Evolutionary conservation across 2,329 filamentous ascomycete species (phyloP).

Genomic region (Exophiala oligosperma): DNA sequence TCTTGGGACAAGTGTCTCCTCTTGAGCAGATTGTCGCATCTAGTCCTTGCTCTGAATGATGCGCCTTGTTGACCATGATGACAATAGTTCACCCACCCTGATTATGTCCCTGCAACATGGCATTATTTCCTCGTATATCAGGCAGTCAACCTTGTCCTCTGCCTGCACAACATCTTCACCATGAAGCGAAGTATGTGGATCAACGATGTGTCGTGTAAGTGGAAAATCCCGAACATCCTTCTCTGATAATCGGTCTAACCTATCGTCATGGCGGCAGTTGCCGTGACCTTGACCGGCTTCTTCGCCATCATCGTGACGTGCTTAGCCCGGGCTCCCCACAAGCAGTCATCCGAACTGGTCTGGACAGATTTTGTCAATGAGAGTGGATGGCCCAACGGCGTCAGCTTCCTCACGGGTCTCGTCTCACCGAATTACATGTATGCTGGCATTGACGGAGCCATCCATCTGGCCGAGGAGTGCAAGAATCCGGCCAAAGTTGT

Average conservation of each 20-base stretch:
- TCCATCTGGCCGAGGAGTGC: constrained; percentile 42
- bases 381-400: constrained; percentile 22
- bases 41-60: too few species aligned
- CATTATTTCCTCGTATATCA: constrained; percentile 42
- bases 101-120: constrained; percentile 36
- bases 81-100: constrained; percentile 28
- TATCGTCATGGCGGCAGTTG: not conserved
- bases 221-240: too few species aligned
- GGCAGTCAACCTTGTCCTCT: constrained; percentile 34
- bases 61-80: too few species aligned
- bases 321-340: constrained; percentile 22
- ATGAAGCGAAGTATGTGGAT: constrained; percentile 2
- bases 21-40: too few species aligned
- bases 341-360: constrained; percentile 13
- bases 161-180: constrained; percentile 28
- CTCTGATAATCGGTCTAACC: not conserved
- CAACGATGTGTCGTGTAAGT: constrained; percentile 10
- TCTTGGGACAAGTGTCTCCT: too few species aligned
- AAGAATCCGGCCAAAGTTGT: constrained; percentile 33
- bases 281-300: constrained; percentile 16
- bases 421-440: constrained; percentile 40
- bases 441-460: constrained; percentile 38
- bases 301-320: constrained; percentile 30
- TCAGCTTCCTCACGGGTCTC: constrained; percentile 41
- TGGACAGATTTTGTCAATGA: constrained; percentile 19